A percentile compares a stretch with the other conserved stretches of the same genome.
phyloP scores from a whole-genome alignment of 2,329 filamentous ascomycete genomes.

The Penicillium sclerotiorum region DNA sequence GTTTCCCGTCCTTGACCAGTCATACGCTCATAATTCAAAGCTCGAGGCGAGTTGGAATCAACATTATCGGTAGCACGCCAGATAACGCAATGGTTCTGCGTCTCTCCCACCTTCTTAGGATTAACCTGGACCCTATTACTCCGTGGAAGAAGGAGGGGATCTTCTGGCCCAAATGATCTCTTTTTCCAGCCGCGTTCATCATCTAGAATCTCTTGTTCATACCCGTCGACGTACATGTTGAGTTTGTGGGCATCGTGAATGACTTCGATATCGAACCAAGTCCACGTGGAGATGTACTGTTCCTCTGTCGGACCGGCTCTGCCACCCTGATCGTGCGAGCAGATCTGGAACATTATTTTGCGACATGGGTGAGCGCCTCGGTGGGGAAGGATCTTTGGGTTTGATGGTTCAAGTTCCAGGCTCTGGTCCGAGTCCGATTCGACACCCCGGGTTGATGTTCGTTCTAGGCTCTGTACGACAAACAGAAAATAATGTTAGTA shows the following conservation, averaged over 20 bases:
- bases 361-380: slow-evolving; percentile 41
- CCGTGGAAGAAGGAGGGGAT: slow-evolving; percentile 34
- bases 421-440: too few relatives aligned
- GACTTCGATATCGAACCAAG: slow-evolving; percentile 44
- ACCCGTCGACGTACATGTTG: slow-evolving; percentile 20
- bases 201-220: slow-evolving; percentile 17
- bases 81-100: slow-evolving; percentile 30
- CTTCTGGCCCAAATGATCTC: slow-evolving; percentile 21
- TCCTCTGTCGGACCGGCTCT: slow-evolving; percentile 18
- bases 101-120: slow-evolving; percentile 18
- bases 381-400: slow-evolving; percentile 34
- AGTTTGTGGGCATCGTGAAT: slow-evolving; percentile 28
- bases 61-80: slow-evolving; percentile 42
- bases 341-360: slow-evolving; percentile 40
- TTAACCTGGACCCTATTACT: slow-evolving; percentile 37
- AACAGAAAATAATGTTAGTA: background rate
- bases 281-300: slow-evolving; percentile 33
- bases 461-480: slow-evolving; percentile 9
- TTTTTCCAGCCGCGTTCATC: slow-evolving; percentile 15
- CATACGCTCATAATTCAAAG: slow-evolving; percentile 31
- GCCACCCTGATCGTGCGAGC: slow-evolving; percentile 41
- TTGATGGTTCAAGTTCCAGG: slow-evolving; percentile 15
- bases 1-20: slow-evolving; percentile 40
- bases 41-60: slow-evolving; percentile 33
- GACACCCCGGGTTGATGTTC: background rate